Conservation (phyloP, 2,329 filamentous ascomycete genomes). For the Aureobasidium sp. region DNA sequence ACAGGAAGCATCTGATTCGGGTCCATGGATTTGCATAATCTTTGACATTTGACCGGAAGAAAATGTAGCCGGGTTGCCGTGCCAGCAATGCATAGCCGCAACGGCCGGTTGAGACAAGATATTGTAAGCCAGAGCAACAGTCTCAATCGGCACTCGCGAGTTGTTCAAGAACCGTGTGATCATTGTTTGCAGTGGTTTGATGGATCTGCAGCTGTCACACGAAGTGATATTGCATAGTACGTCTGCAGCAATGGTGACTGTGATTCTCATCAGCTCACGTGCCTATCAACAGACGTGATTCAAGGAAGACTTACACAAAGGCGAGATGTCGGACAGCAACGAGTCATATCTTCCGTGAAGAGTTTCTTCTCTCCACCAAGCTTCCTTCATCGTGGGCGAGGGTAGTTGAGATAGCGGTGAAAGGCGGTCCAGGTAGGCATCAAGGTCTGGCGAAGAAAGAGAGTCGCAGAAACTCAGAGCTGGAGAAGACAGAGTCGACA, state of each 20-base stretch:
- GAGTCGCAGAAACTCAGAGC: constrained; percentile 25
- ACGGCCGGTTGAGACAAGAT: constrained; percentile 20
- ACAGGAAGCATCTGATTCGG: constrained; percentile 11
- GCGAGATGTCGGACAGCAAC: constrained; percentile 8
- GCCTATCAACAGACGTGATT: neutral
- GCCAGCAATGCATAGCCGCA: constrained; percentile 12
- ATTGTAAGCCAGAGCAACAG: constrained; percentile 25
- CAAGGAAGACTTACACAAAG: neutral
- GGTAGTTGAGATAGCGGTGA: constrained; percentile 24
- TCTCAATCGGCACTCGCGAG: constrained; percentile 22
- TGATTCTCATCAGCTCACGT: neutral
- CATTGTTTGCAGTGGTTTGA: constrained; percentile 8
- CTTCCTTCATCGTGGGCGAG: constrained; percentile 23
- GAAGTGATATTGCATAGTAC: constrained; percentile 5
- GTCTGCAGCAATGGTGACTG: neutral
- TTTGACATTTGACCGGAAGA: neutral
- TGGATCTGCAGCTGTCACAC: neutral
- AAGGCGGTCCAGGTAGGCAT: constrained; percentile 25
- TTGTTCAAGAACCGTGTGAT: constrained; percentile 22
- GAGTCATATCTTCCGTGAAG: constrained; percentile 19
- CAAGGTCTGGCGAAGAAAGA: constrained; percentile 25
- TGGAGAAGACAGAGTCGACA: constrained; percentile 21
- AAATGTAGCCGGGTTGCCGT: neutral
- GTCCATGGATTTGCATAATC: constrained; percentile 13
- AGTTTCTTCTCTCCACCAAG: constrained; percentile 18